These are phyloP conservation scores for Senna siamea DNA, from an alignment of 306 rosid species.

Conservation along the genomic window DNA sequence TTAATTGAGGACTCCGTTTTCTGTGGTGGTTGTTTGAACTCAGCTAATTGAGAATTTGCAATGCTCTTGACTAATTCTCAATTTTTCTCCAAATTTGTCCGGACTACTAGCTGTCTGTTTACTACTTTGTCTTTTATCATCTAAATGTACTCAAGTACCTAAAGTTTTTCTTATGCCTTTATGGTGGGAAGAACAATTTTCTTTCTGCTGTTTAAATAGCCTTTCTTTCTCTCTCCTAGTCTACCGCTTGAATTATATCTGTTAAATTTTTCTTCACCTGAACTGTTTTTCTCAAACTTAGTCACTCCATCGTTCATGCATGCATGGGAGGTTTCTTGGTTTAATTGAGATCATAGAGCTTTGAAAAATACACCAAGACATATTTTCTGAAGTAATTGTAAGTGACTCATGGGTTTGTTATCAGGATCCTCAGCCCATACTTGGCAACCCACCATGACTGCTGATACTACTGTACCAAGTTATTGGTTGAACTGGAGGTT, in stretches of 20 bases:
- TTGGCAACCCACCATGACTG: constrained; percentile 74
- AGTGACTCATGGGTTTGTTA: constrained; percentile 58
- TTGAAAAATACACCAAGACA: constrained; percentile 12
- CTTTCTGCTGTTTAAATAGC: no score
- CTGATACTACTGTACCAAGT: constrained; percentile 60
- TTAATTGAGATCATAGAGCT: constrained; percentile 15
- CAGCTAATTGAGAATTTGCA: constrained; percentile 13
- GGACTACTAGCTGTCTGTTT: not conserved
- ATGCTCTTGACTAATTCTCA: not conserved
- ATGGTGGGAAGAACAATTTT: not conserved
- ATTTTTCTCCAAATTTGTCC: not conserved
- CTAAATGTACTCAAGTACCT: not conserved
- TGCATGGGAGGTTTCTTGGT: not conserved
- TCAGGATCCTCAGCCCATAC: constrained; percentile 60
- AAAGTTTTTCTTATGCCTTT: not conserved
- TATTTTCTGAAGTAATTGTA: constrained; percentile 27
- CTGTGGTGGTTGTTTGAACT: not conserved
- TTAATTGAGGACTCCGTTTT: constrained; percentile 14
- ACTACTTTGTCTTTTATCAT: not conserved
- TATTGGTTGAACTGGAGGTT: constrained; percentile 96
- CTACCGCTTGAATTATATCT: not conserved
- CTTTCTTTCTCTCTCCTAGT: not conserved
- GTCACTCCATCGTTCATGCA: not conserved
- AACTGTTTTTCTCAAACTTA: not conserved
- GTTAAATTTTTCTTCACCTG: not conserved